Evolutionary conservation across 2,329 filamentous ascomycete genomes (phyloP), one percentile per base, ranked within the genome.

Genomic region (Trichophyton equinum): DNA sequence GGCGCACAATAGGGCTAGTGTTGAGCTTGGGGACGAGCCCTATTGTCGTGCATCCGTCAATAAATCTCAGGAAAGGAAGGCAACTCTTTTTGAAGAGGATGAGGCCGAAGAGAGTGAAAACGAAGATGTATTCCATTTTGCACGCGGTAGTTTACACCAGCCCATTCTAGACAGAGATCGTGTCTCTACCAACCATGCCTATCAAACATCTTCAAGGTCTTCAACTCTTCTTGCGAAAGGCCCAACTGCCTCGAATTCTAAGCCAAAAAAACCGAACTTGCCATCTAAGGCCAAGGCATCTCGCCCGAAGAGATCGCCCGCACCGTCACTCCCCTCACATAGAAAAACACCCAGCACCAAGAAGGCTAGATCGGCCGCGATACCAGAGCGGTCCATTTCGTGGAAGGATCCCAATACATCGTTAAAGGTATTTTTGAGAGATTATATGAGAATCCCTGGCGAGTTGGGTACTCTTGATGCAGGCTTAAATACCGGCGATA

Each of bases 371-470:
- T n/a, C 4, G 27, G 27, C 5, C 22, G n/a, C 3, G 5, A 15
- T 15, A 51, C 18, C 20, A 30, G 27, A 4, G 13, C 6, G 4
- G 8, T 47, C 57, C 40, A 22, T 55, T 11, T 75, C 71, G 73
- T 71, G 68, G 8, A 70, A 73, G 36, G 65, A 69, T 46, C 67
- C 67, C 1, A 69, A 72, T 58, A 76, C 75, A 1, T 71, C 73
- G 0, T 74, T 76, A 62, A 76, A 75, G 62, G 62, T 61, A 5
- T 76, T 72, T 69, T 71, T 69, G 11, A 64, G 68, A 38, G 68
- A 68, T 2, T 70, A 74, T 57, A 67, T 69, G 51, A 71, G 73
- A 20, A 64, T 73, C 20, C 61, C 68, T 13, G 61, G 57, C 22
- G 72, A 74, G 53, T 67, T 70, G 2, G 61, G 62, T 27, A 68